These are phyloP conservation scores for Castanea sativa DNA, from an alignment of 306 rosid genomes.

Conservation along the genomic window DNA sequence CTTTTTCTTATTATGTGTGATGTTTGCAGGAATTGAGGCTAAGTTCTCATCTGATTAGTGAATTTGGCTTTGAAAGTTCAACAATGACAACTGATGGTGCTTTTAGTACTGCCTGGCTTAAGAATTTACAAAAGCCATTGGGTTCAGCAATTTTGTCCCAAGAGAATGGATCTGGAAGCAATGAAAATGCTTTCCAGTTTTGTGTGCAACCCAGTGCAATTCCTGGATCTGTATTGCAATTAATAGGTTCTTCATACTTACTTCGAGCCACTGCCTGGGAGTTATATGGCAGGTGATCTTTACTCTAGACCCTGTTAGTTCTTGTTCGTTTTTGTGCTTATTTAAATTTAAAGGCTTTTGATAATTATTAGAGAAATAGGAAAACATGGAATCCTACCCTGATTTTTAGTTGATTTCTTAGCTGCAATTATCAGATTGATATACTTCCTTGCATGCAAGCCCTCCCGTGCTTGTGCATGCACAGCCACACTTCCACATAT, in stretches of 20 bases:
- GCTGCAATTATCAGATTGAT: not conserved
- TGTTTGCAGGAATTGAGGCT: constrained; percentile 76
- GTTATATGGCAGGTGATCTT: constrained; percentile 80
- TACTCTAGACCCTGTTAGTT: not conserved
- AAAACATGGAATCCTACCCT: not conserved
- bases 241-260: constrained; percentile 81
- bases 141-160: constrained; percentile 67
- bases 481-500: too few species aligned
- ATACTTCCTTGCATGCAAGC: too few species aligned
- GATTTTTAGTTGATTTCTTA: not conserved
- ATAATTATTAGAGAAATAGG: not conserved
- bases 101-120: constrained; percentile 84
- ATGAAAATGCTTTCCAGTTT: constrained; percentile 57
- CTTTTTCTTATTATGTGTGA: constrained; percentile 21
- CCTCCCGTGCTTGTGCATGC: too few species aligned
- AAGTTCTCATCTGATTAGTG: constrained; percentile 79
- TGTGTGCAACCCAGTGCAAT: constrained; percentile 79
- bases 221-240: constrained; percentile 91
- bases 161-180: constrained; percentile 59
- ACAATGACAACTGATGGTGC: constrained; percentile 78
- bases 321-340: constrained; percentile 11
- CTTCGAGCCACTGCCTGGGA: constrained; percentile 92
- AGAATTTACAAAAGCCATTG: constrained; percentile 69
- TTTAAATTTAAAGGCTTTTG: not conserved
- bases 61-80: constrained; percentile 71